Evolutionary conservation across 2,329 filamentous ascomycete genomes (phyloP).

Genomic region (Colletotrichum limetticola): DNA sequence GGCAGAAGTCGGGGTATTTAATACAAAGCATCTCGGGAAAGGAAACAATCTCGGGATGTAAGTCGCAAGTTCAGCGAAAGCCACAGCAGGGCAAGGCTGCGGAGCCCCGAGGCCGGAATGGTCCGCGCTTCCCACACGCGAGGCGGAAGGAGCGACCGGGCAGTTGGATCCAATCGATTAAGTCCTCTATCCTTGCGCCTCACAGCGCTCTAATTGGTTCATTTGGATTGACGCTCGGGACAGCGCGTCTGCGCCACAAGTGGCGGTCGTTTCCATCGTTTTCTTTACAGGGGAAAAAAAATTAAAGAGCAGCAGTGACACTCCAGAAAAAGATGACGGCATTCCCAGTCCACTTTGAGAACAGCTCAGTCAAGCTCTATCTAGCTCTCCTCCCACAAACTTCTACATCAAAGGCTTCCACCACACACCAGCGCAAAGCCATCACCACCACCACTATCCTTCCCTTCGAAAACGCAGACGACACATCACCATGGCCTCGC

Average conservation of each 20-base stretch:
- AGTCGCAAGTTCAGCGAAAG: slow-evolving; percentile 9
- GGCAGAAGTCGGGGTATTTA: not conserved
- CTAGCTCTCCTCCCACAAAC: not conserved
- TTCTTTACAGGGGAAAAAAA: not conserved
- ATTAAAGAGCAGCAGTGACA: not conserved
- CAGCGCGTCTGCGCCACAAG: not conserved
- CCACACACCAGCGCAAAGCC: not conserved
- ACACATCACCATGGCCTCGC: slow-evolving; percentile 27
- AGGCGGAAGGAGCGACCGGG: slow-evolving; percentile 27
- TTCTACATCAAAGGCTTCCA: not conserved
- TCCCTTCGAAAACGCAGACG: not conserved
- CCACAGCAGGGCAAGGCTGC: slow-evolving; percentile 21
- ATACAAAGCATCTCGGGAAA: slow-evolving; percentile 21
- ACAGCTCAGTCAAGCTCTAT: not conserved
- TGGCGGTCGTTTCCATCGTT: slow-evolving; percentile 6
- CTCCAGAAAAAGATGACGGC: slow-evolving; percentile 19
- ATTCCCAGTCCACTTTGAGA: slow-evolving; percentile 11
- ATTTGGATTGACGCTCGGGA: not conserved
- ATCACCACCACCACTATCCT: not conserved
- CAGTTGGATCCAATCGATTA: slow-evolving; percentile 9
- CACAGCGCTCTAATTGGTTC: too few relatives aligned
- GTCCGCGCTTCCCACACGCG: slow-evolving; percentile 3
- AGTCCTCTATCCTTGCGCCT: not conserved
- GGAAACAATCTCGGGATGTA: not conserved
- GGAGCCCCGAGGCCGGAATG: slow-evolving; percentile 13